Evolutionary conservation across 257 asterid species (phyloP), one percentile per base, ranked within the genome.

Genomic region (Solanum chiquidenum): DNA sequence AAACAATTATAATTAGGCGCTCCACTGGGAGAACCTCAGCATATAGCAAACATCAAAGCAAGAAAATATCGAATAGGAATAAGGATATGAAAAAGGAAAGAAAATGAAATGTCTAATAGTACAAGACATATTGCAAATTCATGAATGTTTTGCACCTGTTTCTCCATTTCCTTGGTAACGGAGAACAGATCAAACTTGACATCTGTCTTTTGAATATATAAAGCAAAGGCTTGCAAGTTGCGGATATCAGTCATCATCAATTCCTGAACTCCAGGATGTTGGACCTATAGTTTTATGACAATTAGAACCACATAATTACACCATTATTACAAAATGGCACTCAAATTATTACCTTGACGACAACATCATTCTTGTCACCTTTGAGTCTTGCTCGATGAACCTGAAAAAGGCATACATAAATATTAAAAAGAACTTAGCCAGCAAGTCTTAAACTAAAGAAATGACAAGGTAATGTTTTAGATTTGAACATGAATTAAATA

Each of bases 161-260:
- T 97, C 93, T 97, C 99, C 98, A 97, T 97, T 91, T 97, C 99
- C 94, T 93, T 97, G 80, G 98, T 97, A 76, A 96, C 94, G 60
- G 99, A 96, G 90, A 72, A 96, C 44, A 97, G 93, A 93, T 97
- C 99, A 27, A 97, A 97, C 86, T 91, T 96, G 92, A 97, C 92
- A 91, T 97, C 99, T 79, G 98, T 97, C 94, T 95, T 97, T 89
- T 97, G 99, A 95, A 97, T 94, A 90, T 90, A 97, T 21, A 96
- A 88, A 37, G 99, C 99, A 87, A 96, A 96, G 90, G 98, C 98
- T 94, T 96, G 95, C 95, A 97, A 88, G 91, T 97, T 97, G 84
- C 95, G 96, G 69, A 97, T 95, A 92, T 97, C 99, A 79, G 98
- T 96, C 99, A 97, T 97, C 99, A 97, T 97, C 92, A 97, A 90